phyloP scores from a whole-genome alignment of 208 protist species.

The Wallacemonas sp. region DNA sequence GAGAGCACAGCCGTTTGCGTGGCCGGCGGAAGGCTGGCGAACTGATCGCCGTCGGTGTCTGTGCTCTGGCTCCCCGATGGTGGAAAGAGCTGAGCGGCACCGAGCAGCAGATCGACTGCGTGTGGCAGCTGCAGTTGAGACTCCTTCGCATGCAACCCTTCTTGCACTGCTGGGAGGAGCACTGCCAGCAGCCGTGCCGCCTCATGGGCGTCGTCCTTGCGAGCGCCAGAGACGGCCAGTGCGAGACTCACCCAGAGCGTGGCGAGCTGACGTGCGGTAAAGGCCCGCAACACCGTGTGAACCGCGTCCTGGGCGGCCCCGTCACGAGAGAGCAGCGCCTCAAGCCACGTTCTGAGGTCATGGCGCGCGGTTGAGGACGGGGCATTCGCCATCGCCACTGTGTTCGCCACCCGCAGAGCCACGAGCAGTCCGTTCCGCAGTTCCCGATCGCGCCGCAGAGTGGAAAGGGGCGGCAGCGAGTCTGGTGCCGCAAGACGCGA shows the following conservation, averaged over 20 bases:
- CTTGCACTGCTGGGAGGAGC: background rate
- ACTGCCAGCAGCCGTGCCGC: background rate
- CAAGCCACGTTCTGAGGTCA: background rate
- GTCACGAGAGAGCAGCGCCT: background rate
- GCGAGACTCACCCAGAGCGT: slow-evolving; percentile 8
- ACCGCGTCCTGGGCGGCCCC: too few species aligned
- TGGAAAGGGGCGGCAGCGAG: background rate
- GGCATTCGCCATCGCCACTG: background rate
- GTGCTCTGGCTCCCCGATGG: too few species aligned
- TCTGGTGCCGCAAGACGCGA: background rate
- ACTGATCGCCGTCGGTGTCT: too few species aligned
- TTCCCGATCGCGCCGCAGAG: background rate
- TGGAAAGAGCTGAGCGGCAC: slow-evolving; percentile 19
- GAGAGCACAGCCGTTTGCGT: background rate
- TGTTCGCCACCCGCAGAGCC: background rate
- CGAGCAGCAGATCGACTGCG: slow-evolving; percentile 25
- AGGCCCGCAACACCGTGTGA: background rate
- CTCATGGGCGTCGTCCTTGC: slow-evolving; percentile 15
- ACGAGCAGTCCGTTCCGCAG: background rate
- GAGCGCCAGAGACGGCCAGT: background rate
- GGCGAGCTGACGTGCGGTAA: slow-evolving; percentile 3
- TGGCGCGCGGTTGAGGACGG: too few species aligned
- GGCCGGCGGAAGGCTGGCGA: background rate
- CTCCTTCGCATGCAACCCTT: slow-evolving; percentile 8
- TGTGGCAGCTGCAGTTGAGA: slow-evolving; percentile 26